A percentile compares a stretch with the other conserved stretches of the same genome.
Evolutionary conservation across 148 eudicot species (phyloP).

Genomic region (Dysphania ambrosioides): DNA sequence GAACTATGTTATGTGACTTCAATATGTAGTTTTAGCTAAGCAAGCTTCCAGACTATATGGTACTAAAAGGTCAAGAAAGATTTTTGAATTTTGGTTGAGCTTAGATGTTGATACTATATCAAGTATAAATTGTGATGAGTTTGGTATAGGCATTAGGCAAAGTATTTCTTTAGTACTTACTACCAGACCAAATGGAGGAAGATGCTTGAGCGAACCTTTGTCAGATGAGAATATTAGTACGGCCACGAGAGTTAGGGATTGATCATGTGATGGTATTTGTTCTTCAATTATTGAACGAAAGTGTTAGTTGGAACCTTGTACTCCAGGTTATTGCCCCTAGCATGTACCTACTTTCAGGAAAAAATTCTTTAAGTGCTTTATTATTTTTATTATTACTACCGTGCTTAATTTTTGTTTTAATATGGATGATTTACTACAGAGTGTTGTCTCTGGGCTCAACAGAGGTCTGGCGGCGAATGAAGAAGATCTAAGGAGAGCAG

Average conservation of each 20-base stretch:
- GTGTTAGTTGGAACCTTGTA: neutral
- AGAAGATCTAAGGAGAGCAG: slow-evolving; percentile 74
- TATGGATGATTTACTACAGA: slow-evolving; percentile 37
- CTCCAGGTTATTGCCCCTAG: neutral
- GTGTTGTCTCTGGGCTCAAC: slow-evolving; percentile 82
- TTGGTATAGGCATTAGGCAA: neutral
- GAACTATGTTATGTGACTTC: neutral
- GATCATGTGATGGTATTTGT: neutral
- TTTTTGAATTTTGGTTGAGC: neutral
- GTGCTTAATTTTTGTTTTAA: neutral
- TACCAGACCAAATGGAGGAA: neutral
- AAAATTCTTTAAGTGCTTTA: neutral
- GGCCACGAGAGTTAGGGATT: neutral
- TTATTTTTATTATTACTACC: neutral
- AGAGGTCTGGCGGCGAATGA: slow-evolving; percentile 94
- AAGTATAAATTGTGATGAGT: neutral
- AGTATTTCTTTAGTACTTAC: neutral
- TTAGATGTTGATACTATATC: neutral
- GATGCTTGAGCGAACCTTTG: neutral
- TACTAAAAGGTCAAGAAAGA: neutral
- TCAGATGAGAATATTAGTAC: neutral
- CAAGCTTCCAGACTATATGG: neutral
- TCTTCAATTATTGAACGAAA: too few relatives aligned
- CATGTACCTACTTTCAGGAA: neutral
- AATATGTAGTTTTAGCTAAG: neutral